phyloP scores from a whole-genome alignment of 192 early-diverging fungal species.

The Chytriomyces sp. region DNA sequence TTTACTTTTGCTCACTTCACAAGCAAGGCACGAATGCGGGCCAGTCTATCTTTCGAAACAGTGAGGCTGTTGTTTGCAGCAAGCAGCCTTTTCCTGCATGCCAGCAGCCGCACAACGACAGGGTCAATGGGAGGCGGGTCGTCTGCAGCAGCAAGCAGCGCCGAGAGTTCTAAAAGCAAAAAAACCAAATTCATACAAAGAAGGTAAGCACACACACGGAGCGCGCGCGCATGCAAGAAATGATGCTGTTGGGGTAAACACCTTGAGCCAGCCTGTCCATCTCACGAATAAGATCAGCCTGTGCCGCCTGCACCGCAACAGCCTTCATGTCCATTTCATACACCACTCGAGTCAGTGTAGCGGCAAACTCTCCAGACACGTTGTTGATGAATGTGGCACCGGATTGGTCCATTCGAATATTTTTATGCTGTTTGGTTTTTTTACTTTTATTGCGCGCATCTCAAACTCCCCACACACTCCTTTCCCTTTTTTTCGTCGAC shows the following conservation, averaged over 20 bases:
- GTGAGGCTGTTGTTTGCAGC: constrained; percentile 15
- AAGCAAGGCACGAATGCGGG: neutral
- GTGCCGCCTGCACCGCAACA: constrained; percentile 28
- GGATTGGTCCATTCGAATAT: too few relatives aligned
- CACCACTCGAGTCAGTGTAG: constrained; percentile 21
- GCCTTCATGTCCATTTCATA: constrained; percentile 39
- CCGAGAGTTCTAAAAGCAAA: constrained; percentile 25
- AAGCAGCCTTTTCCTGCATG: constrained; percentile 22
- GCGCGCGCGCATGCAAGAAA: too few relatives aligned
- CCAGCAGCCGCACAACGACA: constrained; percentile 14
- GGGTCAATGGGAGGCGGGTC: constrained; percentile 31
- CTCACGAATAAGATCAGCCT: constrained; percentile 36
- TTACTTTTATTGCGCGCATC: too few relatives aligned
- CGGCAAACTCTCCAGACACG: neutral
- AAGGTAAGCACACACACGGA: neutral
- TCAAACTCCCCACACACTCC: too few relatives aligned
- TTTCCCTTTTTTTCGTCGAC: too few relatives aligned
- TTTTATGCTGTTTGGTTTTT: too few relatives aligned
- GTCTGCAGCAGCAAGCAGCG: constrained; percentile 7
- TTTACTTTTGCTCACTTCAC: neutral
- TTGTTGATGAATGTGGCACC: too few relatives aligned
- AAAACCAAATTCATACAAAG: neutral
- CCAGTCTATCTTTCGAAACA: constrained; percentile 9
- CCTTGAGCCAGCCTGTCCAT: constrained; percentile 34
- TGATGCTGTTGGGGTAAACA: too few relatives aligned